Evolutionary conservation across 2,329 filamentous ascomycete species (phyloP).

Genomic region (Nothophoma quercina): DNA sequence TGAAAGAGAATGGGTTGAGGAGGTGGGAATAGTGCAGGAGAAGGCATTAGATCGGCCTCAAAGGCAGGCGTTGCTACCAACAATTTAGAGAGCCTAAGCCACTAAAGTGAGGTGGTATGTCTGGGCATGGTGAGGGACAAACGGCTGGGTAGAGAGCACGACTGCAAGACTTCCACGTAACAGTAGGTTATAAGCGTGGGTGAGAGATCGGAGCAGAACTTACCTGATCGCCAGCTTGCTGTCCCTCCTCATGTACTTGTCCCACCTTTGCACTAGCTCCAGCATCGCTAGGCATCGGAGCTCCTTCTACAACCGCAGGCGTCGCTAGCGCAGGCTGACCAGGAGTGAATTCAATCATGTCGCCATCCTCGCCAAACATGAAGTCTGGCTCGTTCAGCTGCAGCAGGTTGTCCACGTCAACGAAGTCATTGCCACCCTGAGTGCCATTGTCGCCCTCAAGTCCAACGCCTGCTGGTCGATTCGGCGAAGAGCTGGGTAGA

Average conservation of each 20-base stretch:
- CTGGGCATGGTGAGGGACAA: not conserved
- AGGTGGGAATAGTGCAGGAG: not conserved
- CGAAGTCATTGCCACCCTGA: constrained; percentile 37
- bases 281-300: constrained; percentile 36
- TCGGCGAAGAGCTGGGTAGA: constrained; percentile 59
- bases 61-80: too few species aligned
- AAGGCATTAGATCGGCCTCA: not conserved
- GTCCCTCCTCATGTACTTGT: constrained; percentile 54
- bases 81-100: too few species aligned
- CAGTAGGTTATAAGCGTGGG: not conserved
- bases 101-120: constrained; percentile 11
- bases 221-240: constrained; percentile 46
- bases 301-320: constrained; percentile 18
- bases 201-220: constrained; percentile 31
- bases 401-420: constrained; percentile 53
- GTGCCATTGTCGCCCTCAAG: constrained; percentile 53
- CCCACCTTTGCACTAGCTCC: constrained; percentile 52
- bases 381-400: constrained; percentile 61
- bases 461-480: constrained; percentile 49
- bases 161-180: not conserved
- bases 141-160: not conserved
- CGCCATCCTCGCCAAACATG: constrained; percentile 68
- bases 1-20: not conserved
- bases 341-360: constrained; percentile 58
- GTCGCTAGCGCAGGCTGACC: constrained; percentile 21